These are phyloP conservation scores for Blumeria graminis DNA, from an alignment of 2,329 filamentous ascomycete genomes.

Conservation along the genomic window DNA sequence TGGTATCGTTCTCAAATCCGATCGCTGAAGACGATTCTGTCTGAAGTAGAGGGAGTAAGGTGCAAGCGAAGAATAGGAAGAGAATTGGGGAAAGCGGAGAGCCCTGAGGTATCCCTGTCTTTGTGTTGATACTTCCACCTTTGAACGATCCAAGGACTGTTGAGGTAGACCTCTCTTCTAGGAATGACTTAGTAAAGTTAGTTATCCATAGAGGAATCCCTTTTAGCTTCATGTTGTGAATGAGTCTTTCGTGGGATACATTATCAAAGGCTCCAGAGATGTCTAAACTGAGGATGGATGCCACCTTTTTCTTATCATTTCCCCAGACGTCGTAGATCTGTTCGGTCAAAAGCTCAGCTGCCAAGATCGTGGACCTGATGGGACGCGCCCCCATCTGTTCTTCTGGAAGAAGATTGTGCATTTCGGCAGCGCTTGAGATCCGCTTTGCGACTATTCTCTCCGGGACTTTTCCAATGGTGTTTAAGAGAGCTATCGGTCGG, in stretches of 20 bases:
- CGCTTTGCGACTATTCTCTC: background rate
- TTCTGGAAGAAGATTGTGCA: background rate
- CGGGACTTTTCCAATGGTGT: background rate
- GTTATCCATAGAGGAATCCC: background rate
- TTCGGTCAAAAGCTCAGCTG: background rate
- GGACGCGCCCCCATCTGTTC: background rate
- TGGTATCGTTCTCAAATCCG: background rate
- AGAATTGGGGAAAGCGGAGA: background rate
- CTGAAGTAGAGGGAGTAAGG: background rate
- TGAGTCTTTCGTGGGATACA: background rate
- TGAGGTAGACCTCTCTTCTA: background rate
- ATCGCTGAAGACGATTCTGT: background rate
- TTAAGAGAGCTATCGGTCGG: background rate
- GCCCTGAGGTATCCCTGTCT: background rate
- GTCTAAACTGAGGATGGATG: background rate
- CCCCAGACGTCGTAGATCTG: background rate
- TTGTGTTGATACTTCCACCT: background rate
- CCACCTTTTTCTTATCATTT: background rate
- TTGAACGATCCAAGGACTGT: background rate
- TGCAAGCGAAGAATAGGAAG: background rate
- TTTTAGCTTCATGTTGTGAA: background rate
- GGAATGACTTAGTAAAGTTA: background rate
- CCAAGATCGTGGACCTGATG: background rate
- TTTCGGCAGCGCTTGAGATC: background rate
- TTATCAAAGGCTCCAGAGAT: conserved; percentile 1